Conservation (phyloP, 192 early-diverging fungal species). For the Gonapodya sp. region DNA sequence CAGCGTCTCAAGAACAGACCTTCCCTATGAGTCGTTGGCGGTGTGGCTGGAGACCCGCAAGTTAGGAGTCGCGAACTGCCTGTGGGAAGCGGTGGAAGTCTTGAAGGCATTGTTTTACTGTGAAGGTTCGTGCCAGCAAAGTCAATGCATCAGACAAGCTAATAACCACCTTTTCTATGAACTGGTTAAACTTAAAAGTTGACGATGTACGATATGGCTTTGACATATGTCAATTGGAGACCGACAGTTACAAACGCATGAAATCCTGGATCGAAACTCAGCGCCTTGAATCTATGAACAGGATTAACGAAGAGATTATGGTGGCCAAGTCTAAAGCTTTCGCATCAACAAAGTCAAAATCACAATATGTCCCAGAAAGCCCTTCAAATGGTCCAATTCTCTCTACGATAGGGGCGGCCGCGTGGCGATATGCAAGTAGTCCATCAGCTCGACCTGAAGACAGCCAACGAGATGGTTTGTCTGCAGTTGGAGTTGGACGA, state of each 20-base stretch:
- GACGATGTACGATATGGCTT: not conserved
- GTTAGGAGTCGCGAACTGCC: not conserved
- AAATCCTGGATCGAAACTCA: not conserved
- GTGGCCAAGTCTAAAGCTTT: not conserved
- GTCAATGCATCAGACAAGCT: no score
- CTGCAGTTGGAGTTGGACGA: no score
- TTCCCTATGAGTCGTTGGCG: not conserved
- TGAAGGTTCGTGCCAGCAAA: not conserved
- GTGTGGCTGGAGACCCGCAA: not conserved
- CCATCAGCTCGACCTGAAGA: not conserved
- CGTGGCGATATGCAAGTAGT: not conserved
- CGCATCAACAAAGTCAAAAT: not conserved
- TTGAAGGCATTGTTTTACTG: not conserved
- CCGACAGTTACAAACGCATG: not conserved
- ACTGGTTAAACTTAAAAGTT: not conserved
- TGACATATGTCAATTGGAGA: not conserved
- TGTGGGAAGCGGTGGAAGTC: not conserved
- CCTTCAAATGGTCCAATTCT: not conserved
- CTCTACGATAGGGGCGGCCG: not conserved
- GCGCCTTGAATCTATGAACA: not conserved
- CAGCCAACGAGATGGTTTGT: not conserved
- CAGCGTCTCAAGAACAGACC: not conserved
- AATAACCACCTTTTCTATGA: no score
- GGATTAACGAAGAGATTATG: not conserved
- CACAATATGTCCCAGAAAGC: not conserved